A percentile compares a stretch with the other conserved stretches of the same genome.
Conservation (phyloP, 495 filamentous ascomycete genomes). For the Chaetomium tenue region DNA sequence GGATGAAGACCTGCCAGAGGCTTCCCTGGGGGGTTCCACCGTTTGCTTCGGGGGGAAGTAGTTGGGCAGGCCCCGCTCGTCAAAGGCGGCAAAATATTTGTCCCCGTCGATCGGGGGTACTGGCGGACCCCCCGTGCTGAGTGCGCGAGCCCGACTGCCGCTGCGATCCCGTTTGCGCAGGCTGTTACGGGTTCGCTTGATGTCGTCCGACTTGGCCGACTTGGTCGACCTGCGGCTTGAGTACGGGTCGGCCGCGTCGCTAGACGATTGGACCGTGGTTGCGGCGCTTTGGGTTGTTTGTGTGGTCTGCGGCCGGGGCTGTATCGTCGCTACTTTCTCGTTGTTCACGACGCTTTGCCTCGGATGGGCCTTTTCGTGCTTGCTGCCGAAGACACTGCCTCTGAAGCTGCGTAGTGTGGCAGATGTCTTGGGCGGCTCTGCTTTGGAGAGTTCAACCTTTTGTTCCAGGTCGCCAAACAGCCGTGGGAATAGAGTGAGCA, state of each 20-base stretch:
- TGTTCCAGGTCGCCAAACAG: conserved; percentile 63
- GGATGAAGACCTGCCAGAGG: conserved; percentile 20
- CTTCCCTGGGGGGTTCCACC: conserved; percentile 5
- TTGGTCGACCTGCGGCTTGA: conserved; percentile 37
- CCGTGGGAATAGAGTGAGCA: conserved; percentile 75
- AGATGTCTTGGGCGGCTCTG: conserved; percentile 63
- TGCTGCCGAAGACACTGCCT: conserved; percentile 69
- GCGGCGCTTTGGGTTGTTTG: conserved; percentile 47
- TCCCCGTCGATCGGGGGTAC: conserved; percentile 40
- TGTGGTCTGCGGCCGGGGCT: conserved; percentile 37
- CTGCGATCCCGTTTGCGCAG: conserved; percentile 48
- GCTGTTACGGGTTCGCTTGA: conserved; percentile 45
- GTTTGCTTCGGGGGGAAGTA: conserved; percentile 29
- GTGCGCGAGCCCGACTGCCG: conserved; percentile 39
- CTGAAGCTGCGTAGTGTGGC: conserved; percentile 70
- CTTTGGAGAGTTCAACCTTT: conserved; percentile 35
- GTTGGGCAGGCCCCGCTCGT: conserved; percentile 36
- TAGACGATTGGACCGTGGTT: conserved; percentile 41
- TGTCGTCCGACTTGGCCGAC: conserved; percentile 39
- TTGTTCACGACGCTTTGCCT: conserved; percentile 36
- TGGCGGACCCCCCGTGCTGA: conserved; percentile 36
- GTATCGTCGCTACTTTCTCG: conserved; percentile 28
- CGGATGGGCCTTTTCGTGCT: conserved; percentile 41
- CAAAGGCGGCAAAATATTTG: conserved; percentile 40
- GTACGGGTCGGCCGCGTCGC: conserved; percentile 36